phyloP scores from a whole-genome alignment of 441 rosid species.

The Metrosideros polymorpha region DNA sequence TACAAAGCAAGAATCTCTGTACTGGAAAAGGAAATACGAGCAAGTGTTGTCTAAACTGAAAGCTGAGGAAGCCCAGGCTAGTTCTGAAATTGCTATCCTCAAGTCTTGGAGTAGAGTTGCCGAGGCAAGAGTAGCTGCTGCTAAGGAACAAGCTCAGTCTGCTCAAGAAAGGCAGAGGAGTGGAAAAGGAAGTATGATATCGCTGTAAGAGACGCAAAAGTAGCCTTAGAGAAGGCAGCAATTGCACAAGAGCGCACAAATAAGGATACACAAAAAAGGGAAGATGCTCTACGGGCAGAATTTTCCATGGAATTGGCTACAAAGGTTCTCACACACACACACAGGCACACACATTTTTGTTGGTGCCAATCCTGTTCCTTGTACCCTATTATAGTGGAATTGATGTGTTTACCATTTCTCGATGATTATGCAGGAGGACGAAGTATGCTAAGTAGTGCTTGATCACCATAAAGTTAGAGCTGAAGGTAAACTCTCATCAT shows the following conservation, averaged over 20 bases:
- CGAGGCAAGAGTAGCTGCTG: slow-evolving; percentile 94
- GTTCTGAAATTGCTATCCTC: slow-evolving; percentile 69
- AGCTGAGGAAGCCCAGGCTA: slow-evolving; percentile 63
- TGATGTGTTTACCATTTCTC: not conserved
- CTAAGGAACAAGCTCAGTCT: slow-evolving; percentile 73
- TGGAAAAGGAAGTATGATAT: slow-evolving; percentile 92
- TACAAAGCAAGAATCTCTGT: slow-evolving; percentile 56
- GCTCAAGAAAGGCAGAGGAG: slow-evolving; percentile 90
- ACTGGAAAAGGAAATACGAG: slow-evolving; percentile 75
- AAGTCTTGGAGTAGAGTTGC: slow-evolving; percentile 81
- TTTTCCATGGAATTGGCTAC: slow-evolving; percentile 37
- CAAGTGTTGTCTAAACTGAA: slow-evolving; percentile 61
- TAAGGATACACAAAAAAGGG: slow-evolving; percentile 79
- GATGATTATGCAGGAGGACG: slow-evolving; percentile 62
- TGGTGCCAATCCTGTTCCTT: not conserved
- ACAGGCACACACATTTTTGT: too few species aligned
- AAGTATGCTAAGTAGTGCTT: slow-evolving; percentile 75
- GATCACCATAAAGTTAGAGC: slow-evolving; percentile 67
- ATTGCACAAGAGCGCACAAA: slow-evolving; percentile 65
- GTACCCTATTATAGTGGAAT: too few species aligned
- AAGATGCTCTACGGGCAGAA: slow-evolving; percentile 79
- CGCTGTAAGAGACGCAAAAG: slow-evolving; percentile 81
- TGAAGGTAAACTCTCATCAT: slow-evolving; percentile 49
- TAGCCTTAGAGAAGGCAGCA: slow-evolving; percentile 94
- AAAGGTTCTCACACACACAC: slow-evolving; percentile 32